phyloP scores from a whole-genome alignment of 2,329 filamentous ascomycete genomes.

The Xylariaceae sp. region DNA sequence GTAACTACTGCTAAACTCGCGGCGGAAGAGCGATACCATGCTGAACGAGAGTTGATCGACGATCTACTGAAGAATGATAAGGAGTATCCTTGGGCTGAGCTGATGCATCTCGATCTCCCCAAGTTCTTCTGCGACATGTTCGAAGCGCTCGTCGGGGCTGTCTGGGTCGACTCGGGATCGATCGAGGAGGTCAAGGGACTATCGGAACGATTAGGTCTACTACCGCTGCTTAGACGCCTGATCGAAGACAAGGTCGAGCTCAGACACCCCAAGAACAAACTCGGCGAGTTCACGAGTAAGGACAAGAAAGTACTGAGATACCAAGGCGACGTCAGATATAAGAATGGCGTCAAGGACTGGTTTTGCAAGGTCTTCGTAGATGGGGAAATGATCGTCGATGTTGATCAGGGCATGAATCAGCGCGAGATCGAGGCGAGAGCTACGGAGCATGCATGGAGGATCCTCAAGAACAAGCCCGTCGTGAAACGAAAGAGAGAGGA shows the following conservation, averaged over 20 bases:
- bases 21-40: constrained; percentile 44
- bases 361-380: constrained; percentile 51
- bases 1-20: constrained; percentile 47
- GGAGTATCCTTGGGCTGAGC: constrained; percentile 73
- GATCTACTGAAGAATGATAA: constrained; percentile 47
- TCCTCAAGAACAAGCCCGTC: background rate
- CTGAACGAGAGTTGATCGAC: constrained; percentile 48
- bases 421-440: constrained; percentile 56
- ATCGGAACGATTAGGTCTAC: constrained; percentile 61
- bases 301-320: constrained; percentile 52
- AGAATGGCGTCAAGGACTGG: constrained; percentile 20
- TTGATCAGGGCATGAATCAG: constrained; percentile 44
- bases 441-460: constrained; percentile 45
- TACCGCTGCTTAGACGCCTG: constrained; percentile 60
- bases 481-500: too few relatives aligned
- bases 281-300: constrained; percentile 57
- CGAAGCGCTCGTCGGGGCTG: constrained; percentile 75
- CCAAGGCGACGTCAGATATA: constrained; percentile 31
- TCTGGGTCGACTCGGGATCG: constrained; percentile 76
- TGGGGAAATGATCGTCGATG: constrained; percentile 42
- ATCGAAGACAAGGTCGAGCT: constrained; percentile 58
- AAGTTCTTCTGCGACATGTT: constrained; percentile 86
- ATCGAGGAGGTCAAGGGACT: constrained; percentile 59
- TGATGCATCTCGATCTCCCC: constrained; percentile 62
- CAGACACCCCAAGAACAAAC: constrained; percentile 64